Percentiles rank a stretch among this genome's conserved stretches.
These are phyloP conservation scores for Poteriospumella lacustris DNA, from an alignment of 108 stramenopile species.

Conservation along the genomic window DNA sequence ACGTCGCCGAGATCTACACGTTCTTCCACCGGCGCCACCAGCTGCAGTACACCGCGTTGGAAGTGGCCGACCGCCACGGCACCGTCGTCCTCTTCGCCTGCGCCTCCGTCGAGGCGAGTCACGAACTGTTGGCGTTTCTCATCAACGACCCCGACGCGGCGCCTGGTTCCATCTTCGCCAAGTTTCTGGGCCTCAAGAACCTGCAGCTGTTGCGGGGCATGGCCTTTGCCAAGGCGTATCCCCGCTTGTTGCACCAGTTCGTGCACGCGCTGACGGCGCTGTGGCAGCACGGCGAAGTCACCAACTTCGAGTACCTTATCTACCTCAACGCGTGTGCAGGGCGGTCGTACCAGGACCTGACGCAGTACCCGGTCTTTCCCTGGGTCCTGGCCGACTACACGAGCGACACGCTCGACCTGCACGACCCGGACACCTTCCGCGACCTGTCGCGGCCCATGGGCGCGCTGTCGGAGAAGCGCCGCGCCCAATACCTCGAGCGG, in stretches of 20 bases:
- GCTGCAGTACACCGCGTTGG: conserved; percentile 6
- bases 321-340: conserved; percentile 10
- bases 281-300: background rate
- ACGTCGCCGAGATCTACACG: conserved; percentile 6
- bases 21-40: conserved; percentile 15
- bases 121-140: too few relatives aligned
- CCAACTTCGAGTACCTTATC: conserved; percentile 21
- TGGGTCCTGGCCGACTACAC: conserved; percentile 86
- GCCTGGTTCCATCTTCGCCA: background rate
- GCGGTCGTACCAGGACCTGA: conserved; percentile 29
- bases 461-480: conserved; percentile 51
- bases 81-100: conserved; percentile 1
- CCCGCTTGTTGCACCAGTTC: conserved; percentile 1
- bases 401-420: conserved; percentile 66
- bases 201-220: background rate
- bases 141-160: background rate
- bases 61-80: conserved; percentile 10
- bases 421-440: conserved; percentile 68
- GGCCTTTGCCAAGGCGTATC: background rate
- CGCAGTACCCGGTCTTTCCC: conserved; percentile 86
- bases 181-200: conserved; percentile 21
- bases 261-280: background rate
- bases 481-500: conserved; percentile 39
- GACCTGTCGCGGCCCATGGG: conserved; percentile 90
- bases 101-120: background rate